Conservation (phyloP, 164 flowering plant genomes). For the Tinospora cordifolia region DNA sequence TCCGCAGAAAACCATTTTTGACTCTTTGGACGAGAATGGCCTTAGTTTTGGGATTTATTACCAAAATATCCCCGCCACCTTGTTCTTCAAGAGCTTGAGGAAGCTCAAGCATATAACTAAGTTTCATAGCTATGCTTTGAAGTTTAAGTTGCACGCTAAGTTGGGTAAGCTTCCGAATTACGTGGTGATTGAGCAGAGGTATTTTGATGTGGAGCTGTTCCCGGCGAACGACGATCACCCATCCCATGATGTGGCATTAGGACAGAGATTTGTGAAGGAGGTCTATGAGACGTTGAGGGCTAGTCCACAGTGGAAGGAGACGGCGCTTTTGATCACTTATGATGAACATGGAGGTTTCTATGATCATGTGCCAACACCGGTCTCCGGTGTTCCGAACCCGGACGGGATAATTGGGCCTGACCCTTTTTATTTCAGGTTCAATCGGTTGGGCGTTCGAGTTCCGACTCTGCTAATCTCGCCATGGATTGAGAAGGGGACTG, state of each 20-base stretch:
- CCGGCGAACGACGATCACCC: constrained; percentile 97
- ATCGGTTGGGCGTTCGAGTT: constrained; percentile 86
- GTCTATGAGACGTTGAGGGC: constrained; percentile 80
- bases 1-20: constrained; percentile 86
- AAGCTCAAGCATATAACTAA: constrained; percentile 64
- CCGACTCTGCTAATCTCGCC: constrained; percentile 85
- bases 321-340: constrained; percentile 73
- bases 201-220: constrained; percentile 49
- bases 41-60: constrained; percentile 82
- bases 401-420: constrained; percentile 88
- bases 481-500: constrained; percentile 86
- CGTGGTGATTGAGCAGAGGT: constrained; percentile 80
- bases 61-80: constrained; percentile 87
- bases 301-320: constrained; percentile 93
- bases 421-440: constrained; percentile 73
- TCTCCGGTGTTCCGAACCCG: constrained; percentile 80
- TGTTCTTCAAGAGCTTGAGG: constrained; percentile 75
- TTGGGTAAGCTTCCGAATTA: constrained; percentile 74
- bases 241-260: constrained; percentile 78
- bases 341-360: constrained; percentile 98
- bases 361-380: constrained; percentile 95
- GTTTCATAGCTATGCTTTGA: constrained; percentile 55
- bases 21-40: constrained; percentile 75
- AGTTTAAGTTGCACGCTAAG: constrained; percentile 59
- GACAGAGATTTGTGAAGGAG: constrained; percentile 94